Conservation (phyloP, 257 asterid species). For the Solanum clarkiae region DNA sequence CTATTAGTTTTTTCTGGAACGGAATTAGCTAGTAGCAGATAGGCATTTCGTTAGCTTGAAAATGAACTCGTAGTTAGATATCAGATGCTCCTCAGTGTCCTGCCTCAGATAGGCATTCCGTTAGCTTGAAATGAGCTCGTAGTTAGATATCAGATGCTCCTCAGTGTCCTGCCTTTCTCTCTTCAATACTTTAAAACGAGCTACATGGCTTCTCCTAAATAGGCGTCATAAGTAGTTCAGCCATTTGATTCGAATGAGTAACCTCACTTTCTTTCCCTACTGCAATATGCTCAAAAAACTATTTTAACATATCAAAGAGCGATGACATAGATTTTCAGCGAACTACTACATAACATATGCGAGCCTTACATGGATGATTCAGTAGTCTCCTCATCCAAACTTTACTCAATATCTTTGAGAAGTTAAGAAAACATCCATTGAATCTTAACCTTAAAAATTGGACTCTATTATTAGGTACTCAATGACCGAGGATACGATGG, state of each 20-base stretch:
- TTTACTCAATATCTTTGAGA: fast-evolving
- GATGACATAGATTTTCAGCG: neutral
- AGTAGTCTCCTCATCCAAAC: neutral
- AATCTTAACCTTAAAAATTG: neutral
- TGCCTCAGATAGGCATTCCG: neutral
- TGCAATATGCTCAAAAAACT: neutral
- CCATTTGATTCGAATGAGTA: neutral
- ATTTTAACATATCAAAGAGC: neutral
- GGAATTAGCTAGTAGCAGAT: neutral
- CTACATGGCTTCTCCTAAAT: neutral
- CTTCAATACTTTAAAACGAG: neutral
- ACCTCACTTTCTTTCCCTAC: neutral
- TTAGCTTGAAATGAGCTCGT: neutral
- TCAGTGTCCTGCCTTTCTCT: neutral
- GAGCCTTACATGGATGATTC: neutral
- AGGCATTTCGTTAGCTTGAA: neutral
- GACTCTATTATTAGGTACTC: conserved; percentile 47
- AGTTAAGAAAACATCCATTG: neutral
- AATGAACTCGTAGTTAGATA: neutral
- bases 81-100: neutral
- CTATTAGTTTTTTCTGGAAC: neutral
- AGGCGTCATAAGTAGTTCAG: neutral
- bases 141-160: neutral
- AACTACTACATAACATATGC: neutral
- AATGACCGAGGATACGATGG: conserved; percentile 88